phyloP scores from a whole-genome alignment of 2,329 filamentous ascomycete genomes.

The Ploettnerulaceae sp. region DNA sequence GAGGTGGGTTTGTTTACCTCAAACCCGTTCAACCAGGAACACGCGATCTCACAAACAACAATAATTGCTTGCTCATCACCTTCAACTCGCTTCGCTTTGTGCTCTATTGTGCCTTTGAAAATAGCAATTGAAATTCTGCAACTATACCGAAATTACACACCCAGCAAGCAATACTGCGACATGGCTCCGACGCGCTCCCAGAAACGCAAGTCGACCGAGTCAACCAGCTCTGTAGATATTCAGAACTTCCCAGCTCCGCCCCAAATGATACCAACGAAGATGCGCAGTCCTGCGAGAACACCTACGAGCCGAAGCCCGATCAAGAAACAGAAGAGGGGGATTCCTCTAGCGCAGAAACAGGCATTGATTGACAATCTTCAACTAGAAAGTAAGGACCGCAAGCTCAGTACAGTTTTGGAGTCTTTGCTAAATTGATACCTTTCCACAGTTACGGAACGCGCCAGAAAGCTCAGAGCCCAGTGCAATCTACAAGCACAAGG shows the following conservation, averaged over 20 bases:
- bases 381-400: slow-evolving; percentile 64
- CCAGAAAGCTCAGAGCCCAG: slow-evolving; percentile 80
- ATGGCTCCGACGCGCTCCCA: slow-evolving; percentile 46
- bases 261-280: slow-evolving; percentile 35
- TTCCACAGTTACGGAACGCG: slow-evolving; percentile 72
- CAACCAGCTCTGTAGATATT: slow-evolving; percentile 27
- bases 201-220: slow-evolving; percentile 43
- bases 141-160: neutral
- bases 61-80: slow-evolving; percentile 1
- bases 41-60: slow-evolving; percentile 1
- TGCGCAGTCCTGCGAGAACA: slow-evolving; percentile 33
- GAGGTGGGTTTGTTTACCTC: slow-evolving; percentile 40
- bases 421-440: slow-evolving; percentile 2
- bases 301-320: slow-evolving; percentile 52
- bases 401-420: neutral
- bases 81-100: neutral
- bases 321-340: slow-evolving; percentile 55
- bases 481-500: slow-evolving; percentile 85
- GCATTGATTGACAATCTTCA: slow-evolving; percentile 85
- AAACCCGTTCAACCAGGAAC: slow-evolving; percentile 11
- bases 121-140: neutral
- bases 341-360: slow-evolving; percentile 73
- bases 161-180: slow-evolving; percentile 17
- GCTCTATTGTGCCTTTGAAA: neutral
- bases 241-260: slow-evolving; percentile 29